Base-by-base conservation (phyloP, 2,329 filamentous ascomycete species). In the Tolypocladium album region DNA sequence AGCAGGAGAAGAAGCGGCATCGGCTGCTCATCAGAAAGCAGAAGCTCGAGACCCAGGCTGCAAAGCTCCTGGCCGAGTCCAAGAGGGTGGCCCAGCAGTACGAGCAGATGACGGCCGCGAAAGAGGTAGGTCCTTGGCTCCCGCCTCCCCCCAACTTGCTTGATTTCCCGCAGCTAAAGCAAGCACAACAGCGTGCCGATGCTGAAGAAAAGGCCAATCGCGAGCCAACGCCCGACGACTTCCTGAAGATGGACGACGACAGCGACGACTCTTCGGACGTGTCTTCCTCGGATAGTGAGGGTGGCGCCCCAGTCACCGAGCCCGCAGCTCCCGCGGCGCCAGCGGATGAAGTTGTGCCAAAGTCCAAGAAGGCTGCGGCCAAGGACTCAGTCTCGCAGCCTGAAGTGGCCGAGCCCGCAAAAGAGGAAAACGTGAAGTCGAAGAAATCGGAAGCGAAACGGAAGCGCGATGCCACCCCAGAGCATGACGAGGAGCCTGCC, bases 51-150 rank as follows among this genome's bases (percentile, higher is more conserved):
- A 66, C 65, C 3, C 69, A 78, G 66, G 76, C 73, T 2, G 63
- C 68, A 27, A 74, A 75, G 68, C 61, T 82, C 40, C 64, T 77
- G 64, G 67, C 65, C 0, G 72, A 79, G 60, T 74, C 78, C 0
- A 72, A 75, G 62, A 72, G 71, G 60, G 64, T 66, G 31, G 65
- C 66, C 36, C 65, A 65, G 12, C 63, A 70, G 50, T 71, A 72
- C 43, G 65, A 70, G 58, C 61, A 61, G 27, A 59, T 69, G 58
- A 64, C 62, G 11, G 57, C 61, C 40, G 56, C 57, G 4, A 60
- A 64, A 20, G 55, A 68, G 62, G 62, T 65, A 59, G 2, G 58
- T 42, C 31, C 4, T 13, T n/a, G 27, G 20, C 24, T 31, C 13
- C 27, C 27, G 27, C 13, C 45, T 13, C 13, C 24, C 8, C 47